Evolutionary conservation across 306 rosid species (phyloP), one percentile per base, ranked within the genome.

Genomic region (Fagus crenata): DNA sequence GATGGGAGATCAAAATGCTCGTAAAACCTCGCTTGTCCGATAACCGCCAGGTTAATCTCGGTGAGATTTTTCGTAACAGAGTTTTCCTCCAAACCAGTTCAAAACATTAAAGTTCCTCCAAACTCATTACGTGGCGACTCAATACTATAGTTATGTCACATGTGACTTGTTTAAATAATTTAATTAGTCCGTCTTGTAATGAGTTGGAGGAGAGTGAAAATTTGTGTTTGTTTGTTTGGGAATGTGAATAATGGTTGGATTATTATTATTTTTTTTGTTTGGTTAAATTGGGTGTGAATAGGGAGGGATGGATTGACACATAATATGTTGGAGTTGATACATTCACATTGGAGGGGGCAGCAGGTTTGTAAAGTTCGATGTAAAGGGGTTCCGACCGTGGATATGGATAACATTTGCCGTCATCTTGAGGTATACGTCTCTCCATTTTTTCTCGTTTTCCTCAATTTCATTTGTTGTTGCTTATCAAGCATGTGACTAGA

Each of bases 281-380:
- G 76, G 64, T 83, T 86, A 3, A 55, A 77, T 75, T 81, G 82
- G 69, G 54, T 78, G 64, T 11, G 85, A 78, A 14, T 80, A 94
- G 98, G 98, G 80, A 92, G 97, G 85, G 97, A 95, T 76, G 98
- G 98, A 53, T 85, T 95, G 74, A 95, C 97, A 0, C 98, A 95
- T 84, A 95, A 95, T 71, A 95, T 92, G 98, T 82, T 95, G 97
- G 97, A 95, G 76, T 83, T 95, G 88, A 79, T 95, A 78, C 98
- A 95, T 86, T 90, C 98, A 0, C 98, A 95, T 85, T 92, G 97
- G 97, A 92, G 80, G 88, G 85, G 97, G 15, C 69, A 75, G 37
- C 88, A 86, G 4, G 92, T 95, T 15, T 92, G 97, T 85, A 92
- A 92, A 87, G 74, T 95, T 61, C 92, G 91, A 35, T 95, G 98